Evolutionary conservation across 148 eudicot genomes (phyloP).

Genomic region (Mesembryanthemum crystallinum): DNA sequence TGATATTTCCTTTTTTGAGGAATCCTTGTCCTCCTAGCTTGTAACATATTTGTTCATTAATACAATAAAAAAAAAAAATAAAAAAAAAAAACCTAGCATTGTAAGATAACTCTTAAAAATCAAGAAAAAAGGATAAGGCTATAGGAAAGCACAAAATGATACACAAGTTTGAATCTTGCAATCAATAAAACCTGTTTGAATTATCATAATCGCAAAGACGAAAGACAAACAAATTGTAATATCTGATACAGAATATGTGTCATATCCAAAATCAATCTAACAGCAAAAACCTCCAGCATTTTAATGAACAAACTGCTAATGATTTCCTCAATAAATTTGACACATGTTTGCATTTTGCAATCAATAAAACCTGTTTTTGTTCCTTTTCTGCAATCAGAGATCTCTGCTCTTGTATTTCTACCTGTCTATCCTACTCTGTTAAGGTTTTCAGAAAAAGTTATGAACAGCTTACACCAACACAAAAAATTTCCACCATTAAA

Average conservation of each 20-base stretch:
- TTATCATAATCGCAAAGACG: not conserved
- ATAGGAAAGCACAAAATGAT: slow-evolving; percentile 9
- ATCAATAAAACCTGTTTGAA: too few species aligned
- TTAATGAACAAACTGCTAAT: too few species aligned
- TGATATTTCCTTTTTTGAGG: too few species aligned
- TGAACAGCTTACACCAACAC: not conserved
- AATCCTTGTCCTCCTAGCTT: too few species aligned
- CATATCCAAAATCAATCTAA: not conserved
- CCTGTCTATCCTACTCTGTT: not conserved
- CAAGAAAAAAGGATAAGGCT: not conserved
- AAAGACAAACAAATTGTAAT: not conserved
- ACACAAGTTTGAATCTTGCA: too few species aligned
- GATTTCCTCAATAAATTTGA: slow-evolving; percentile 5
- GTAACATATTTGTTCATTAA: too few species aligned
- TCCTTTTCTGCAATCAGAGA: not conserved
- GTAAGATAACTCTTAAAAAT: not conserved
- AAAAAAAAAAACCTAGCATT: not conserved
- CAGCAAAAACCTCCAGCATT: too few species aligned
- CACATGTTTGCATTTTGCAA: not conserved
- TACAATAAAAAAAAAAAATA: too few species aligned
- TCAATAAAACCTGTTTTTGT: not conserved
- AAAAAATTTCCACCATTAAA: not conserved
- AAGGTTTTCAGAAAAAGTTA: not conserved
- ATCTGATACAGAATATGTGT: not conserved
- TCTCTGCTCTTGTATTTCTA: not conserved